These are phyloP conservation scores for Inonotus hispidus DNA, from an alignment of 1,284 basidiomycete species.

Conservation along the genomic window DNA sequence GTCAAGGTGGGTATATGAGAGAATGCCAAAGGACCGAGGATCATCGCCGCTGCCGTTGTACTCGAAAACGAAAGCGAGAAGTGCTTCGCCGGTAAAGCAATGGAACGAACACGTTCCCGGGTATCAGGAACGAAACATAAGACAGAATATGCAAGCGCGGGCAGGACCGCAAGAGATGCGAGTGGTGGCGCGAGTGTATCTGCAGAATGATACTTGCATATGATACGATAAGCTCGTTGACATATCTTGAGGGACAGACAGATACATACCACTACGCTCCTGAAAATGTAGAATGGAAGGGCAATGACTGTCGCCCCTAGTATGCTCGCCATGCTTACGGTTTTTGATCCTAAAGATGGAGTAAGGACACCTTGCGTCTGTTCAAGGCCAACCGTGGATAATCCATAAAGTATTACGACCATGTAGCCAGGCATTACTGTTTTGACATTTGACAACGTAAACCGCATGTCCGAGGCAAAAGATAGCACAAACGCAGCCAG, in stretches of 20 bases:
- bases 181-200: conserved; percentile 42
- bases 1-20: conserved; percentile 49
- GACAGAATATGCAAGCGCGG: conserved; percentile 51
- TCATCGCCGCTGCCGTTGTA: conserved; percentile 38
- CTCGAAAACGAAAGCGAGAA: conserved; percentile 51
- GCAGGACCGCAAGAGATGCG: conserved; percentile 49
- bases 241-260: conserved; percentile 4
- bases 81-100: conserved; percentile 45
- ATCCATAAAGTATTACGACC: conserved; percentile 52
- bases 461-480: conserved; percentile 48
- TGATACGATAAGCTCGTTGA: conserved; percentile 4
- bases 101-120: conserved; percentile 39
- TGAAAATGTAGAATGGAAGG: conserved; percentile 57
- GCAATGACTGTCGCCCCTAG: conserved; percentile 59
- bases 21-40: conserved; percentile 50
- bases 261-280: conserved; percentile 48
- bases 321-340: conserved; percentile 47
- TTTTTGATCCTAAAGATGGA: conserved; percentile 48
- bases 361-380: conserved; percentile 53
- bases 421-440: conserved; percentile 55
- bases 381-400: conserved; percentile 54
- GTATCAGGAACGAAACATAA: conserved; percentile 55
- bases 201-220: conserved; percentile 33
- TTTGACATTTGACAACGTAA: conserved; percentile 41
- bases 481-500: conserved; percentile 41